Evolutionary conservation across 2,329 filamentous ascomycete genomes (phyloP).

Genomic region (Ilyonectria robusta): DNA sequence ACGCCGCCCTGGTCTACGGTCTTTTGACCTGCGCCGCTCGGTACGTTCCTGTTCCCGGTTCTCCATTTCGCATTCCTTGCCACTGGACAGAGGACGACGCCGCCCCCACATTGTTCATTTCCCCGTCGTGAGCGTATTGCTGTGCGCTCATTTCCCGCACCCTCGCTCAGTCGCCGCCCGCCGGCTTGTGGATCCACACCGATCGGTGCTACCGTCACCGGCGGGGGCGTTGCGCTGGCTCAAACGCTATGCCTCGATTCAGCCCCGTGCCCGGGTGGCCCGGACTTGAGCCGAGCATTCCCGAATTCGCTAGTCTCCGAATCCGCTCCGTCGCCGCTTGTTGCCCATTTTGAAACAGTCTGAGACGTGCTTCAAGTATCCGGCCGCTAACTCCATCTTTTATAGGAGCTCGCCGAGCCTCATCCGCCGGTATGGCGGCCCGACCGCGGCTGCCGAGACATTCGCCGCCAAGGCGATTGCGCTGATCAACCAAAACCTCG

Average conservation of each 20-base stretch:
- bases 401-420: slow-evolving; percentile 68
- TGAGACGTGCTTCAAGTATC: slow-evolving; percentile 2
- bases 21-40: slow-evolving; percentile 70
- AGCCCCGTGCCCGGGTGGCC: slow-evolving; percentile 28
- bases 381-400: slow-evolving; percentile 30
- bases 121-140: slow-evolving; percentile 18
- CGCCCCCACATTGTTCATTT: slow-evolving; percentile 29
- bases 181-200: slow-evolving; percentile 45
- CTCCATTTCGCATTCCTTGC: slow-evolving; percentile 39
- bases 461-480: slow-evolving; percentile 71
- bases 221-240: slow-evolving; percentile 11
- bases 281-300: slow-evolving; percentile 44
- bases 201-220: slow-evolving; percentile 43
- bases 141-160: slow-evolving; percentile 41
- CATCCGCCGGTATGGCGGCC: slow-evolving; percentile 71
- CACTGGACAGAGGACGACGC: slow-evolving; percentile 11
- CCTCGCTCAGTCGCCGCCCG: slow-evolving; percentile 40
- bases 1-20: slow-evolving; percentile 70
- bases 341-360: slow-evolving; percentile 18
- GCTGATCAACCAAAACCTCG: slow-evolving; percentile 70
- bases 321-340: slow-evolving; percentile 23
- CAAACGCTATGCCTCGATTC: slow-evolving; percentile 4
- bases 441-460: slow-evolving; percentile 69
- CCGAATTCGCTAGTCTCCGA: slow-evolving; percentile 28
- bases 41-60: slow-evolving; percentile 58